Base-by-base conservation (phyloP, 129 eudicot genomes). In the Ambrosia artemisiifolia region DNA sequence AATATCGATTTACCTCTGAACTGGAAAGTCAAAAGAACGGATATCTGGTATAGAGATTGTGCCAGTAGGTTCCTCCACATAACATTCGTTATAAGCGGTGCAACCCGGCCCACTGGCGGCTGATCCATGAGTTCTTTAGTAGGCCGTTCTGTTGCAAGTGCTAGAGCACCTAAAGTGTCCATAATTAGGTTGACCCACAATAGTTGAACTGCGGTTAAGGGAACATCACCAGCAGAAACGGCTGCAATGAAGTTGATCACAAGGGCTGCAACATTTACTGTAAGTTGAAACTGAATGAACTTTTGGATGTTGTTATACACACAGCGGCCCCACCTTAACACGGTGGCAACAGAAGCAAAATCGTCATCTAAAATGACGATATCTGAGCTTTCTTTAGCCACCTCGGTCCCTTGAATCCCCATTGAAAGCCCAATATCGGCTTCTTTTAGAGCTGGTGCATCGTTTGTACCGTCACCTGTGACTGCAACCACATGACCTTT, bases 331-430 rank as follows among this genome's bases (percentile, higher is more conserved):
- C 97, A 92, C 24, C 81, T 75, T 32, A 92, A 42, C n/a, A 85
- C 97, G 0, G 75, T 81, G 5, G 86, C 96, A 9, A 92, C 91
- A 1, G 97, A 84, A 36, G 85, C 75, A 35, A 92, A 92, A 73
- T 92, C 88, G 50, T 92, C 97, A 34, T 92, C 89, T 57, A 88
- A 68, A 44, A 92, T 92, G 72, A 92, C 90, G 1, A 92, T 92
- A 69, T 92, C 97, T 0, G 97, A 92, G 81, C 93, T 92, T 70
- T 88, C 96, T 32, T 92, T 91, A 13, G 96, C 96, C 10, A 91
- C 96, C 47, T 91, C 94, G 0, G 96, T 92, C 30, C 97, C 96
- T 65, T 92, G 94, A 59, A 92, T 88, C 54, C 97, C 97, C 97
- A 92, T 88, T 10, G 97, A 88, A 55, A 92, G 94, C 5, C 97